A percentile compares a stretch with the other conserved stretches of the same genome.
Evolutionary conservation across 257 asterid genomes (phyloP).

Genomic region (Pogostemon cablin): DNA sequence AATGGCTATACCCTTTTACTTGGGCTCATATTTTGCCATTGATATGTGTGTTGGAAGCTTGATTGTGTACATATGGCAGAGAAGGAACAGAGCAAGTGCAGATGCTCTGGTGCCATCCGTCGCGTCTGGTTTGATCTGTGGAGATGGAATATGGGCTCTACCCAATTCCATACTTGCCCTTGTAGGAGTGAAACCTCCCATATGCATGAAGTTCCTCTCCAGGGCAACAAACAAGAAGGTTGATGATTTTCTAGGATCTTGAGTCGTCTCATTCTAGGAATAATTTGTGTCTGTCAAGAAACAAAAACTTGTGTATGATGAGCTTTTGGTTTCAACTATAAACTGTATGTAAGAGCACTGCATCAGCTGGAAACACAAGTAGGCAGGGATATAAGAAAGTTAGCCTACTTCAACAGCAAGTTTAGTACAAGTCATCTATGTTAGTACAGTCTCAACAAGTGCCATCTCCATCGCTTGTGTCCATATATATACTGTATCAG

Average conservation of each 20-base stretch:
- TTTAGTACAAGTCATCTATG: no score
- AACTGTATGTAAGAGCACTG: not conserved
- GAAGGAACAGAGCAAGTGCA: constrained; percentile 51
- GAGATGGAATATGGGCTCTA: constrained; percentile 71
- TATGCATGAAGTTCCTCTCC: constrained; percentile 74
- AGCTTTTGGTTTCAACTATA: not conserved
- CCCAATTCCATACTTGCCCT: constrained; percentile 61
- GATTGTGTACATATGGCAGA: constrained; percentile 60
- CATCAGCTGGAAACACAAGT: no score
- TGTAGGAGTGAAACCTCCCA: constrained; percentile 59
- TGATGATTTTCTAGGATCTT: constrained; percentile 35
- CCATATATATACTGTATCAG: no score
- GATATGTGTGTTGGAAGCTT: constrained; percentile 76
- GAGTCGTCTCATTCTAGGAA: not conserved
- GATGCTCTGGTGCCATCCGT: constrained; percentile 63
- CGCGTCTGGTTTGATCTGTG: constrained; percentile 74
- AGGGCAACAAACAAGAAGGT: constrained; percentile 42
- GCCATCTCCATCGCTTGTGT: no score
- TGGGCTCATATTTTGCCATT: constrained; percentile 56
- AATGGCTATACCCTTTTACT: constrained; percentile 69
- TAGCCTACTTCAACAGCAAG: no score
- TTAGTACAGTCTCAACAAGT: no score
- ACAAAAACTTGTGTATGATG: not conserved
- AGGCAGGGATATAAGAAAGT: no score
- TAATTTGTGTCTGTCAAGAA: not conserved